A percentile compares a stretch with the other conserved stretches of the same genome.
These are phyloP conservation scores for Hypomontagnella submonticulosa DNA, from an alignment of 495 filamentous ascomycete genomes.

Conservation along the genomic window DNA sequence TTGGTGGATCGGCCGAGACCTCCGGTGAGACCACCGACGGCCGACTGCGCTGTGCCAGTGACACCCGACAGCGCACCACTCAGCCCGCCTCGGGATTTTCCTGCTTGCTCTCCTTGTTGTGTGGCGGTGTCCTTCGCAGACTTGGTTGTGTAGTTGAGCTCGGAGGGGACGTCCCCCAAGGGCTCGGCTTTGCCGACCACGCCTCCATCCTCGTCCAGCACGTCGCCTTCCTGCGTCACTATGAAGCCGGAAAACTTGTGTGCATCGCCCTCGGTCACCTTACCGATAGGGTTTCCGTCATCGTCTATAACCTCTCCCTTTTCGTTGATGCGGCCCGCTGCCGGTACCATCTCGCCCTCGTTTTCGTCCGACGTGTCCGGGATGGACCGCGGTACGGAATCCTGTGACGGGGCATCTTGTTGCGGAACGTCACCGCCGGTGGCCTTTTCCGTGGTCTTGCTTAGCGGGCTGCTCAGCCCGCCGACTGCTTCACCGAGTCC, in stretches of 20 bases:
- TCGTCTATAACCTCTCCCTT: slow-evolving; percentile 57
- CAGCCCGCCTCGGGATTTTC: slow-evolving; percentile 10
- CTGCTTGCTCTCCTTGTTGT: slow-evolving; percentile 17
- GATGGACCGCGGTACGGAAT: slow-evolving; percentile 41
- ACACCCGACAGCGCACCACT: slow-evolving; percentile 32
- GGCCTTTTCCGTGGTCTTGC: slow-evolving; percentile 26
- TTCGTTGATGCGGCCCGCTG: slow-evolving; percentile 49
- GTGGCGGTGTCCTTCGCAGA: slow-evolving; percentile 24
- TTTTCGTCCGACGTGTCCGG: slow-evolving; percentile 35
- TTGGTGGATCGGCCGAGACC: slow-evolving; percentile 15
- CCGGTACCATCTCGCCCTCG: slow-evolving; percentile 47
- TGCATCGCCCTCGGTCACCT: slow-evolving; percentile 68
- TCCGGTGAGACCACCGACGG: slow-evolving; percentile 25
- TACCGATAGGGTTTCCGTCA: slow-evolving; percentile 66
- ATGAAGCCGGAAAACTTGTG: slow-evolving; percentile 65
- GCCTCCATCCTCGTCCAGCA: slow-evolving; percentile 70
- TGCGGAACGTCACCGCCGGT: slow-evolving; percentile 1
- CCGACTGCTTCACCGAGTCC: slow-evolving; percentile 38
- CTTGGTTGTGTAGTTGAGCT: slow-evolving; percentile 45
- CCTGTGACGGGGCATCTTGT: slow-evolving; percentile 26
- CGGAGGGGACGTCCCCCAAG: slow-evolving; percentile 43
- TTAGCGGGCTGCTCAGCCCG: slow-evolving; percentile 26
- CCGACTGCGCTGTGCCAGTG: slow-evolving; percentile 27
- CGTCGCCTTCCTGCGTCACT: slow-evolving; percentile 70
- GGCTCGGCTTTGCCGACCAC: slow-evolving; percentile 69